These are phyloP conservation scores for Rheum nobile DNA, from an alignment of 148 eudicot species.

Conservation along the genomic window DNA sequence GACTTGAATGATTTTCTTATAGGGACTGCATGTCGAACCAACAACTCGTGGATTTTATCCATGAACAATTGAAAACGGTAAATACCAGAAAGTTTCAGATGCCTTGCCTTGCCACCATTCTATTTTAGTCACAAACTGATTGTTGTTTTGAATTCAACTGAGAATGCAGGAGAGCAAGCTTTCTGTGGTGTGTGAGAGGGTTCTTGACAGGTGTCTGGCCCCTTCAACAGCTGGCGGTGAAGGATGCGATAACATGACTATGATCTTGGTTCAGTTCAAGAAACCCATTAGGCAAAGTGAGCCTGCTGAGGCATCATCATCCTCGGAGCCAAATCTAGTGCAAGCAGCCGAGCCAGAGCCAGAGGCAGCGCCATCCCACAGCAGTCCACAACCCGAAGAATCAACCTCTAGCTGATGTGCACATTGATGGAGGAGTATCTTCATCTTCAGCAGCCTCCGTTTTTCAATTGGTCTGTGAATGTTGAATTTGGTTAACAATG, in stretches of 20 bases:
- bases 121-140: background rate
- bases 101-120: background rate
- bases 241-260: slow-evolving; percentile 99
- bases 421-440: background rate
- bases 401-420: slow-evolving; percentile 3
- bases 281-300: slow-evolving; percentile 20
- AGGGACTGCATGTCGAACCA: slow-evolving; percentile 99
- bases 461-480: background rate
- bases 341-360: background rate
- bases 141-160: background rate
- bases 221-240: slow-evolving; percentile 93
- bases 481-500: background rate
- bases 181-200: slow-evolving; percentile 73
- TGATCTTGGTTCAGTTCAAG: slow-evolving; percentile 83
- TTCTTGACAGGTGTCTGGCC: slow-evolving; percentile 72
- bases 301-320: slow-evolving; percentile 6
- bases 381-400: background rate
- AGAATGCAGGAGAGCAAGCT: slow-evolving; percentile 76
- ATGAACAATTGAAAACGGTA: slow-evolving; percentile 62
- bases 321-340: background rate
- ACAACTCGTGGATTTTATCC: slow-evolving; percentile 85
- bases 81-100: slow-evolving; percentile 11
- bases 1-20: slow-evolving; percentile 3
- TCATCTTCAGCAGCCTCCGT: background rate
- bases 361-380: background rate